Percentiles rank a stretch among this genome's conserved stretches.
Conservation (phyloP, 2,329 filamentous ascomycete species). For the Arthrocladium fulminans region DNA sequence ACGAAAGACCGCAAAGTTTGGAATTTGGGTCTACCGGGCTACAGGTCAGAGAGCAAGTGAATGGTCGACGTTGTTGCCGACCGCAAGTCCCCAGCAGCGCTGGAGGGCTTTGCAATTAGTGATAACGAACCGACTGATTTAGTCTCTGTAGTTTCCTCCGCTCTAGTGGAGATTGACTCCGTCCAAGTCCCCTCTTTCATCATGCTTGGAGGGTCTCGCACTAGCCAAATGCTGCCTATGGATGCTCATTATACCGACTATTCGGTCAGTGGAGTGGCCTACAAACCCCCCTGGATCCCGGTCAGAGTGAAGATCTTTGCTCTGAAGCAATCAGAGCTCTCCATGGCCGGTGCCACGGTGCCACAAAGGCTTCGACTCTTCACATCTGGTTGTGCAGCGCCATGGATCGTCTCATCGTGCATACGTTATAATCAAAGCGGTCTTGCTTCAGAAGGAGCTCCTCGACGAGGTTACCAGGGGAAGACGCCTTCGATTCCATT, state of each 20-base stretch:
- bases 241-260: neutral
- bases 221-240: neutral
- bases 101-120: neutral
- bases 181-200: neutral
- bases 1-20: neutral
- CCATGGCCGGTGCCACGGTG: neutral
- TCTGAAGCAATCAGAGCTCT: neutral
- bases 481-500: neutral
- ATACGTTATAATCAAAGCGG: neutral
- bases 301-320: neutral
- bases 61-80: slow-evolving; percentile 1
- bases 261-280: slow-evolving; percentile 1
- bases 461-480: neutral
- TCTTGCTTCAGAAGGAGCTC: neutral
- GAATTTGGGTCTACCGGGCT: too few relatives aligned
- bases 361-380: neutral
- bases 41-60: neutral
- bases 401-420: too few relatives aligned
- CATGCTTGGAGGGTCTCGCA: neutral
- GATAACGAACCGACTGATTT: neutral
- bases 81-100: neutral
- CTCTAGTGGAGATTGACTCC: slow-evolving; percentile 5
- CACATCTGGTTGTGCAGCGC: neutral
- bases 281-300: neutral
- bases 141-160: neutral